Percentiles rank a stretch among this genome's conserved stretches.
phyloP scores from a whole-genome alignment of 2,329 filamentous ascomycete genomes.

The Aureobasidium sp. region DNA sequence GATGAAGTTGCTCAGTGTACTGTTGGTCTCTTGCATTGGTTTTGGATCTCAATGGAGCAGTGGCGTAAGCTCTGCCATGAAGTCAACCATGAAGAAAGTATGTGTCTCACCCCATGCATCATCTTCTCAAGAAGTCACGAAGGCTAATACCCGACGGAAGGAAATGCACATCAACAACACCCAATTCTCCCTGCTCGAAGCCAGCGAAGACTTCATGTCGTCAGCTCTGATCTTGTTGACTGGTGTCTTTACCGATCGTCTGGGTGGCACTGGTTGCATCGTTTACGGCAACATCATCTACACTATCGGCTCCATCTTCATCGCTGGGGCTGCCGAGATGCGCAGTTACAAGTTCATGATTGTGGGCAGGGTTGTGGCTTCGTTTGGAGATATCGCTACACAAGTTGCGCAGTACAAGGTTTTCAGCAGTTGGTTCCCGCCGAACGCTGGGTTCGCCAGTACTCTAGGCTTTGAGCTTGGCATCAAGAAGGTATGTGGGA shows the following conservation, averaged over 20 bases:
- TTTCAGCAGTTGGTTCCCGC: constrained; percentile 56
- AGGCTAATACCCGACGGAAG: not conserved
- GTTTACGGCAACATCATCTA: constrained; percentile 55
- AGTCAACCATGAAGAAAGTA: constrained; percentile 49
- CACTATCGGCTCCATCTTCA: constrained; percentile 48
- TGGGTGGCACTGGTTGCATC: constrained; percentile 49
- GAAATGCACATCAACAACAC: constrained; percentile 51
- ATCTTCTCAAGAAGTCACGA: not conserved
- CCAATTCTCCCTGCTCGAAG: constrained; percentile 50
- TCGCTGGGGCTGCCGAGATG: constrained; percentile 48
- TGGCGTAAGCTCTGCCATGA: constrained; percentile 53
- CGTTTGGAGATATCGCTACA: constrained; percentile 54
- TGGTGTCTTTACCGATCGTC: constrained; percentile 48
- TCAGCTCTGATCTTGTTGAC: constrained; percentile 46
- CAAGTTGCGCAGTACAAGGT: constrained; percentile 58
- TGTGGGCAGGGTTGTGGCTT: constrained; percentile 45
- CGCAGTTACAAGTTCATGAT: constrained; percentile 54
- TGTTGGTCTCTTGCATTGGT: constrained; percentile 46
- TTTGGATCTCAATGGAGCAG: constrained; percentile 53
- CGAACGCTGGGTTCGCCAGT: constrained; percentile 52
- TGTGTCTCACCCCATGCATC: constrained; percentile 14
- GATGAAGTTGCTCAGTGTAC: constrained; percentile 35
- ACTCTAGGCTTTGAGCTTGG: constrained; percentile 53
- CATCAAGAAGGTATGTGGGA: constrained; percentile 40
- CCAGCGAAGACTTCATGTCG: constrained; percentile 55